Evolutionary conservation across 768 basidiomycete species (phyloP), one percentile per base, ranked within the genome.

Genomic region (Lactarius deliciosus): DNA sequence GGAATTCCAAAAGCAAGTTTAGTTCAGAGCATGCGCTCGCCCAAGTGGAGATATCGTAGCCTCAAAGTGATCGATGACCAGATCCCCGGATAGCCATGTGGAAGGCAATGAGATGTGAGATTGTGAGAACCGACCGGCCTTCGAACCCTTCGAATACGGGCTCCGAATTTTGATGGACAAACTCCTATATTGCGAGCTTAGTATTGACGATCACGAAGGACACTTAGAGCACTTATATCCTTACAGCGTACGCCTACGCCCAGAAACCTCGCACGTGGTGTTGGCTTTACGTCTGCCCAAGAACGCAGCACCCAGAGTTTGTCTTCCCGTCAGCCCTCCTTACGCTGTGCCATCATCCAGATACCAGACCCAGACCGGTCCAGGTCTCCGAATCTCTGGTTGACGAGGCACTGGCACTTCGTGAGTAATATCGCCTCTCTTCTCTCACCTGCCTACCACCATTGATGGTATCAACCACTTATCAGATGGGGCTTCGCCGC

Each of bases 331-430:
- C 32, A 32, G 5, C 32, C n/a, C 22, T 11, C 47, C n/a, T 13
- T 5, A 13, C n/a, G 11, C 11, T 22, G 47, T n/a, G 11, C 47
- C 47, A 13, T n/a, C 20, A 4, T 20, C 43, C 20, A n/a, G 18
- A 20, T 43, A 43, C 20, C 43, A 43, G 43, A 45, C 50, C 50
- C 9, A 22, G 22, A 22, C 50, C 5, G 22, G 15, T n/a, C 50
- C 50, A 25, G 11, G 34, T 56, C 43, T 32, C 54, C 62, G 55
- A 55, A 63, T 56, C 53, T 11, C 40, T 32, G 54, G 38, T 2
- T 25, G 25, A 25, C 55, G 55, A 13, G 16, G 54, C 28, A 25
- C 32, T 56, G 16, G 54, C 16, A 25, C 32, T 56, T 18, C 20
- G 54, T 56, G 18, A 18, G 28, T 32, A 56, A 8, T 18, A 30